Evolutionary conservation across 164 flowering plant genomes (phyloP), one percentile per base, ranked within the genome.

Genomic region (Magnolia officinalis): DNA sequence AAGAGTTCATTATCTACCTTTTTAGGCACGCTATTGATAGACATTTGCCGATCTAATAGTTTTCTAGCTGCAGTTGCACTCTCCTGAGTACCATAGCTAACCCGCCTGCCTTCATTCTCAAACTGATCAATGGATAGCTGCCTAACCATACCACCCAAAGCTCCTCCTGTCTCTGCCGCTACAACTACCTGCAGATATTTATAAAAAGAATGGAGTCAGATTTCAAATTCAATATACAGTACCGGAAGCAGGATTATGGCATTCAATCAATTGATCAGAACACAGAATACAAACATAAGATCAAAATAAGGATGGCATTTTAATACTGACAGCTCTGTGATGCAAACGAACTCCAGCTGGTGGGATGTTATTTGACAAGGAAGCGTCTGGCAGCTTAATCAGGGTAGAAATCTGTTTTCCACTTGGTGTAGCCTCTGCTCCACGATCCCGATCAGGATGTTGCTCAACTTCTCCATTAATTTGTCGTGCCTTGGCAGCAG

Each of bases 51-150:
- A 81, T 96, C 99, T 75, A 96, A 84, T 72, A 94, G 84, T 82
- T 93, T 96, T 84, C 98, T 89, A 51, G 99, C 99, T 9, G 99
- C 99, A 75, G 90, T 89, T 73, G 99, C 96, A 89, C 85, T 92
- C 79, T 94, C 99, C 66, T 97, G 98, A 29, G 97, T 96, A 67
- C 99, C 99, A 87, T 96, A 96, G 81, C 99, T 88, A 75, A 94
- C 99, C 26, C 98, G 90, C 71, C 99, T 85, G 76, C 98, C 98
- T 88, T 96, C 99, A 88, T 92, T 96, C 78, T 83, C 86, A 81
- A 83, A 83, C 68, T 83, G 86, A 81, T 83, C 86, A 61, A 83
- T 83, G 74, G 86, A 81, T 64, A 83, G 82, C 64, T 83, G 86
- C 63, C 86, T 83, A 74, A 81, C 86, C 86, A 83, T 83, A 72